Percentiles rank a stretch among this genome's conserved stretches.
These are phyloP conservation scores for Gracilaria caudata DNA, from an alignment of 23 red algal genomes.

Conservation along the genomic window DNA sequence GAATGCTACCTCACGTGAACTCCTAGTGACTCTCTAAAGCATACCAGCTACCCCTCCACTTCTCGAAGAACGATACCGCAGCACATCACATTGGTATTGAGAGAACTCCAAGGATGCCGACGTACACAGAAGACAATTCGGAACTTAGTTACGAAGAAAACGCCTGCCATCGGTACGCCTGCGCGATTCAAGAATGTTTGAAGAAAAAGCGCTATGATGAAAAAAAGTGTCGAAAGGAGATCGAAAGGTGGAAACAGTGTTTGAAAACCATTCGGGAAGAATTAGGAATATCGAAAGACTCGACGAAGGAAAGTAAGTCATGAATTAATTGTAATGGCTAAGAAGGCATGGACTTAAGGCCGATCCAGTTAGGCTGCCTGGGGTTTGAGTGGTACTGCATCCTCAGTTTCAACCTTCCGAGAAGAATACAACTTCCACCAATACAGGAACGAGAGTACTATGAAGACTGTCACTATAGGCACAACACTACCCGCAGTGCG, in stretches of 20 bases:
- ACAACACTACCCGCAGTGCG: slow-evolving; percentile 53
- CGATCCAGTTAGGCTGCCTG: not conserved
- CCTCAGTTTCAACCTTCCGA: not conserved
- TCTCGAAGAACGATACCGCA: not conserved
- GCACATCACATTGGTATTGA: not conserved
- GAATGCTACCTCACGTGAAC: no score
- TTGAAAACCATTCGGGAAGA: slow-evolving; percentile 27
- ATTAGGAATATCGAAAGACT: not conserved
- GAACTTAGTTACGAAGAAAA: slow-evolving; percentile 66
- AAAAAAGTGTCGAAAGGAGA: slow-evolving; percentile 61
- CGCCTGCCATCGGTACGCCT: slow-evolving; percentile 57
- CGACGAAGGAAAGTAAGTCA: not conserved
- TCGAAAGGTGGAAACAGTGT: slow-evolving; percentile 50
- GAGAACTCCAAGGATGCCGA: not conserved
- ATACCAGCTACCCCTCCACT: not conserved
- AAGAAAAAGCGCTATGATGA: slow-evolving; percentile 59
- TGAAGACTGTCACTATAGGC: slow-evolving; percentile 11
- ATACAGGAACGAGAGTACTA: slow-evolving; percentile 34
- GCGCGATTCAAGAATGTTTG: slow-evolving; percentile 67
- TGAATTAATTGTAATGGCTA: not conserved
- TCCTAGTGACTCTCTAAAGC: not conserved
- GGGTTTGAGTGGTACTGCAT: not conserved
- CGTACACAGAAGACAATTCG: not conserved
- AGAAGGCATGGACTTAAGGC: not conserved
- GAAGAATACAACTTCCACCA: slow-evolving; percentile 40